Evolutionary conservation across 2,329 filamentous ascomycete species (phyloP).

Genomic region (Claviceps lovelessii): DNA sequence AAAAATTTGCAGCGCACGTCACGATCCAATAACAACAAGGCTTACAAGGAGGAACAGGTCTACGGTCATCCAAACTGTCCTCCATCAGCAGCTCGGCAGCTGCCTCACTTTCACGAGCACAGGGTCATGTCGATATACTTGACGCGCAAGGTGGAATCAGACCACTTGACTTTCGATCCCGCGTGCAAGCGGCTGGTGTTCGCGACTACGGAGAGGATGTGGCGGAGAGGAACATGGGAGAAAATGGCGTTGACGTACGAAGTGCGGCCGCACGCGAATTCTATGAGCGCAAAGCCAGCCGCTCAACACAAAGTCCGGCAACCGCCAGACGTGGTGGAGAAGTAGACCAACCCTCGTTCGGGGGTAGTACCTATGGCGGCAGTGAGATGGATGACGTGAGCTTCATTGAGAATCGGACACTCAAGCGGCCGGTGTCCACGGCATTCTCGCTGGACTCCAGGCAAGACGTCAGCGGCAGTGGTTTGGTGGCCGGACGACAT

Average conservation of each 20-base stretch:
- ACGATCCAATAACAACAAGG: neutral
- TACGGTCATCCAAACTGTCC: neutral
- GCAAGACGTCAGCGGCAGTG: neutral
- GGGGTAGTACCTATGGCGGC: neutral
- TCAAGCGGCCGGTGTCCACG: neutral
- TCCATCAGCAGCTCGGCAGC: neutral
- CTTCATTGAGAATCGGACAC: neutral
- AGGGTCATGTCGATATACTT: conserved; percentile 4
- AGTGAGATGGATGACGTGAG: conserved; percentile 1
- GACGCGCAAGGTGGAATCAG: conserved; percentile 25
- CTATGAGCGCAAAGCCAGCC: conserved; percentile 9
- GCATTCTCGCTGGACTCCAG: neutral
- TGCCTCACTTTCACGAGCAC: neutral
- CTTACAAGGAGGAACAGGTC: neutral
- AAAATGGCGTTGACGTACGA: conserved; percentile 19
- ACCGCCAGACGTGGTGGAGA: conserved; percentile 1
- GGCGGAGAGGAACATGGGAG: conserved; percentile 39
- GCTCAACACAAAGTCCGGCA: neutral
- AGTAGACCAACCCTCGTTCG: neutral
- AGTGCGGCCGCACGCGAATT: conserved; percentile 20
- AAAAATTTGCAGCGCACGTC: neutral
- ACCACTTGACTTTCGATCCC: conserved; percentile 29
- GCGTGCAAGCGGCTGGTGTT: conserved; percentile 32
- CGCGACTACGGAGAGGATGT: conserved; percentile 46
- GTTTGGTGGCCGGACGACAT: neutral